These are phyloP conservation scores for Pseudocercospora cruenta DNA, from an alignment of 2,329 filamentous ascomycete genomes.

Conservation along the genomic window DNA sequence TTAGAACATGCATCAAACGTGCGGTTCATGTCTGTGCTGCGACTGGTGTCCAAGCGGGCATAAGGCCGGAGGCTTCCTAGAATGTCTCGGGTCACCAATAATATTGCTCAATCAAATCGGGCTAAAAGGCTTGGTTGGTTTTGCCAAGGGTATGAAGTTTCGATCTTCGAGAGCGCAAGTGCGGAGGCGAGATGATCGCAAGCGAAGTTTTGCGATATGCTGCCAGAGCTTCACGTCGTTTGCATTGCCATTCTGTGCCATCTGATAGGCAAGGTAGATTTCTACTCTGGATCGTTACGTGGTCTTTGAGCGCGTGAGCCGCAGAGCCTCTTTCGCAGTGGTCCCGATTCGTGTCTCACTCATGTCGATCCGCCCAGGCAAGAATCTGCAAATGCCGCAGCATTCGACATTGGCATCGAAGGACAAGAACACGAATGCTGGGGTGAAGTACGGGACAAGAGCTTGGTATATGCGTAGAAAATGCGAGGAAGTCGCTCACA, in stretches of 20 bases:
- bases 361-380: not conserved
- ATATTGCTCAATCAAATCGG: not conserved
- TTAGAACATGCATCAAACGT: constrained; percentile 1
- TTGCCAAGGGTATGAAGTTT: not conserved
- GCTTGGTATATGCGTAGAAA: constrained; percentile 7
- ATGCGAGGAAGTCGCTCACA: constrained; percentile 9
- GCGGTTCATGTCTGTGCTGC: not conserved
- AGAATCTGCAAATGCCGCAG: constrained; percentile 1
- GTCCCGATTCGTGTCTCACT: not conserved
- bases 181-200: not conserved
- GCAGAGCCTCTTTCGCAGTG: not conserved
- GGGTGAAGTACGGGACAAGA: constrained; percentile 9
- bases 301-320: not conserved
- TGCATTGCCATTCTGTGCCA: not conserved
- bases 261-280: not conserved
- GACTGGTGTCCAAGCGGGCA: constrained; percentile 10
- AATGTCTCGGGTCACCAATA: not conserved
- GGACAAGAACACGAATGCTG: constrained; percentile 1
- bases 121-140: not conserved
- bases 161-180: not conserved
- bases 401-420: not conserved
- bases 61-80: constrained; percentile 10
- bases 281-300: not conserved
- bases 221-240: not conserved
- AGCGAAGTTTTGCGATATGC: not conserved